These are phyloP conservation scores for Candida maris DNA, from an alignment of 805 yeast genomes.

Conservation along the genomic window DNA sequence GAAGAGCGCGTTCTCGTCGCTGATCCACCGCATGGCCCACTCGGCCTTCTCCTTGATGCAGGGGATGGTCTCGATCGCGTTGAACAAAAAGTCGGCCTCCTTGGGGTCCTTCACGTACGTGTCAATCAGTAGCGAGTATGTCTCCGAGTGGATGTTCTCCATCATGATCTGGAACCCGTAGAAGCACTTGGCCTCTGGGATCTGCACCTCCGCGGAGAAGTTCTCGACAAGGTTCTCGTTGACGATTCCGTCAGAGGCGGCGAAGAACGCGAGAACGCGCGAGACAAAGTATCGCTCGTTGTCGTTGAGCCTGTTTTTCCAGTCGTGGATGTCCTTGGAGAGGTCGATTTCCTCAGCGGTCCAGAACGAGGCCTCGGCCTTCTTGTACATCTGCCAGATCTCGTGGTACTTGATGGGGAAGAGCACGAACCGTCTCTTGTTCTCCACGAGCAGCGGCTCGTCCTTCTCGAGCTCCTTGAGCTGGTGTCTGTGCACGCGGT, in stretches of 20 bases:
- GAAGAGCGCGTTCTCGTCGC: constrained; percentile 80
- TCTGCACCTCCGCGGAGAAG: constrained; percentile 94
- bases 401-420: constrained; percentile 97
- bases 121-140: constrained; percentile 91
- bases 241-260: constrained; percentile 98
- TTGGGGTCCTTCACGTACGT: constrained; percentile 94
- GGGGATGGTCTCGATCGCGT: constrained; percentile 95
- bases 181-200: constrained; percentile 97
- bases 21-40: constrained; percentile 98
- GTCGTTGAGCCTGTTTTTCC: constrained; percentile 85
- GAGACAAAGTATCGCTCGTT: constrained; percentile 92
- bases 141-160: constrained; percentile 98
- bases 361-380: constrained; percentile 99
- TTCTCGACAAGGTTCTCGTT: constrained; percentile 97
- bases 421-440: constrained; percentile 82
- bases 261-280: constrained; percentile 93
- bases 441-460: constrained; percentile 85
- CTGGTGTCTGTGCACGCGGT: constrained; percentile 66
- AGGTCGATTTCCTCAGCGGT: constrained; percentile 98
- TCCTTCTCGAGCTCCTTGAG: constrained; percentile 75
- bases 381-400: constrained; percentile 98
- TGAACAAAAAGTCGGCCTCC: constrained; percentile 85
- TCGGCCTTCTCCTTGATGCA: constrained; percentile 96
- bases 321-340: constrained; percentile 85
- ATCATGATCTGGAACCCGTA: constrained; percentile 99